phyloP scores from a whole-genome alignment of 2,329 filamentous ascomycete genomes.

The Ascochyta viciae-villosae region DNA sequence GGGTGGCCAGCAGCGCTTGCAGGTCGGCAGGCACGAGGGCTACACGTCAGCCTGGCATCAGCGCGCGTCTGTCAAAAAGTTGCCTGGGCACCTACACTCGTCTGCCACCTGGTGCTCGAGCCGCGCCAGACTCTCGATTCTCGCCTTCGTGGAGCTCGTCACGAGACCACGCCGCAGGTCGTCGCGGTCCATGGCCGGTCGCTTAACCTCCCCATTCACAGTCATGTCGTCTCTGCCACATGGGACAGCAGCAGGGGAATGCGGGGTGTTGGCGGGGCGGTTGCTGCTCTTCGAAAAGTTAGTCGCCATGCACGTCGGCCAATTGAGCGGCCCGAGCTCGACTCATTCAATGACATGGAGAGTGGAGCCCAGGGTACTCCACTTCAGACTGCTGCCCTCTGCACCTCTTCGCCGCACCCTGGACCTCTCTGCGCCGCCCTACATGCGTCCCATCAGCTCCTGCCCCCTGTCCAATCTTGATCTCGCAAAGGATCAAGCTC shows the following conservation, averaged over 20 bases:
- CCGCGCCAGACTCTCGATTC: slow-evolving; percentile 53
- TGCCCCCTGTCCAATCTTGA: slow-evolving; percentile 40
- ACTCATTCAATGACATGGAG: slow-evolving; percentile 29
- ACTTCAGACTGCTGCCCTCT: slow-evolving; percentile 21
- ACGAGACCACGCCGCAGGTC: slow-evolving; percentile 52
- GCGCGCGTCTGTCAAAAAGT: slow-evolving; percentile 2
- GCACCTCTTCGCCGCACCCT: slow-evolving; percentile 14
- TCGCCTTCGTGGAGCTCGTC: slow-evolving; percentile 57
- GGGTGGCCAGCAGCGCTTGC: slow-evolving; percentile 68
- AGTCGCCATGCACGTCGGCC: slow-evolving; percentile 14
- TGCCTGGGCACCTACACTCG: slow-evolving; percentile 49
- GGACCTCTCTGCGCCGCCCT: slow-evolving; percentile 36
- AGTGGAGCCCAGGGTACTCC: slow-evolving; percentile 25
- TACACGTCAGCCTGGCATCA: slow-evolving; percentile 24
- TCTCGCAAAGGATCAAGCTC: slow-evolving; percentile 45
- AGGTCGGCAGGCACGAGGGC: slow-evolving; percentile 54
- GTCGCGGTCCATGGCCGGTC: slow-evolving; percentile 42
- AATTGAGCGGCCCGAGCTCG: slow-evolving; percentile 18
- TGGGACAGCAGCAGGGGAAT: slow-evolving; percentile 25
- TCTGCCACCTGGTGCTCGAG: slow-evolving; percentile 54
- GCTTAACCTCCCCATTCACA: slow-evolving; percentile 45
- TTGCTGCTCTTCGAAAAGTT: slow-evolving; percentile 30
- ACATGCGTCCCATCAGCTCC: slow-evolving; percentile 39
- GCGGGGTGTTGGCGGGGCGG: slow-evolving; percentile 38
- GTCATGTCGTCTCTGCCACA: slow-evolving; percentile 47